These are phyloP conservation scores for Calycina herbarum DNA, from an alignment of 2,329 filamentous ascomycete genomes.

Conservation along the genomic window DNA sequence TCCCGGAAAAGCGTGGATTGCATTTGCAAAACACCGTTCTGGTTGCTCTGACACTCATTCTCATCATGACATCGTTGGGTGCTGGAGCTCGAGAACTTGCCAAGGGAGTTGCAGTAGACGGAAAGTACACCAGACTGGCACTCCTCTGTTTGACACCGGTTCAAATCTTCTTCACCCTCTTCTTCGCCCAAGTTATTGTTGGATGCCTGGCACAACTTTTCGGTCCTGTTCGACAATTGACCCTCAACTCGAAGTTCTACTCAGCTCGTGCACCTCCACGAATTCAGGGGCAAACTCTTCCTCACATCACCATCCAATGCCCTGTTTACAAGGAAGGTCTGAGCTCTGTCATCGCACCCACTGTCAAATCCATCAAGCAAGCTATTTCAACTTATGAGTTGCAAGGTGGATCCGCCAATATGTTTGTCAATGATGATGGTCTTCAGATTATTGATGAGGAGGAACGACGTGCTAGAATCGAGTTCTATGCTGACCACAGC, in stretches of 20 bases:
- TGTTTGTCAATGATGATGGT: constrained; percentile 76
- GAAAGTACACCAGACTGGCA: constrained; percentile 60
- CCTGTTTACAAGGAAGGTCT: constrained; percentile 88
- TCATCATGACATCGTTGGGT: constrained; percentile 67
- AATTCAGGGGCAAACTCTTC: constrained; percentile 57
- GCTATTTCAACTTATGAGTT: constrained; percentile 76
- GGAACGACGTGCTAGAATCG: constrained; percentile 61
- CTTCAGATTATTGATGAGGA: constrained; percentile 66
- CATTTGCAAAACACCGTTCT: constrained; percentile 70
- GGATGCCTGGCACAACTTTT: constrained; percentile 75
- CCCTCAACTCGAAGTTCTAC: constrained; percentile 77
- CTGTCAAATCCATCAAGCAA: constrained; percentile 74
- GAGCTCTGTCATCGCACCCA: constrained; percentile 71
- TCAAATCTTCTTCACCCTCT: constrained; percentile 78
- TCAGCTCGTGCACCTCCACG: constrained; percentile 69
- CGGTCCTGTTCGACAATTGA: constrained; percentile 72
- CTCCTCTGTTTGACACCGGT: constrained; percentile 67
- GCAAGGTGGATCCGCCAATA: constrained; percentile 75
- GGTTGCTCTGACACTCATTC: constrained; percentile 63
- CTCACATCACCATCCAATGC: constrained; percentile 80
- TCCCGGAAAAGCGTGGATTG: constrained; percentile 63
- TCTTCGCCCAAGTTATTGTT: constrained; percentile 77
- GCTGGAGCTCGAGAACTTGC: constrained; percentile 69
- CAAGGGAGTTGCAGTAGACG: constrained; percentile 66
- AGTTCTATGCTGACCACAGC: constrained; percentile 68